Percentiles rank a stretch among this genome's conserved stretches.
Conservation (phyloP, 2,329 filamentous ascomycete genomes). For the Gnomoniopsis sp. region DNA sequence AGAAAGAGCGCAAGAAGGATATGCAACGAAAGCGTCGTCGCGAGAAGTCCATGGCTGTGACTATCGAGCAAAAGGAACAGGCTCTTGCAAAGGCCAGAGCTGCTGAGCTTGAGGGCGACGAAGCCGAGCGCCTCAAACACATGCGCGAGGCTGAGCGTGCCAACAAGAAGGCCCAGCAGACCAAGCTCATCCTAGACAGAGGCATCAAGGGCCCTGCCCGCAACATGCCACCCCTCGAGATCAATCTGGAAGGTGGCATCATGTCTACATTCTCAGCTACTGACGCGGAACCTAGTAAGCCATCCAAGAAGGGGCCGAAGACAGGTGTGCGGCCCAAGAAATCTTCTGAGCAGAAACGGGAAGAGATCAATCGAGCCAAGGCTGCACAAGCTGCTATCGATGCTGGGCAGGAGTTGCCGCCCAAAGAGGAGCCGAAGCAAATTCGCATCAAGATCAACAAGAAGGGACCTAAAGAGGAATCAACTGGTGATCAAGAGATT, state of each 20-base stretch:
- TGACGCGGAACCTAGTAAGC: constrained; percentile 50
- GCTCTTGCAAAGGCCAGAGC: constrained; percentile 74
- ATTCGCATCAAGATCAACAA: constrained; percentile 63
- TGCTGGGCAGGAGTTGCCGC: constrained; percentile 62
- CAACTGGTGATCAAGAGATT: constrained; percentile 32
- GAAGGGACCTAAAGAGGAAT: constrained; percentile 37
- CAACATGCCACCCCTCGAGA: constrained; percentile 66
- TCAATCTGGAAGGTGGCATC: constrained; percentile 79
- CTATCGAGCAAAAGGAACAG: constrained; percentile 84
- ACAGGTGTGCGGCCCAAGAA: constrained; percentile 77
- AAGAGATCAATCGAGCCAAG: constrained; percentile 78
- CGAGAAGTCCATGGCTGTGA: constrained; percentile 93
- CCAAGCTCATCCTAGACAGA: constrained; percentile 81
- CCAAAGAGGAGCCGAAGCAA: constrained; percentile 53
- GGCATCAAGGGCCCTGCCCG: constrained; percentile 75
- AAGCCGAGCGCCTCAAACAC: constrained; percentile 76
- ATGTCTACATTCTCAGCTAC: constrained; percentile 79
- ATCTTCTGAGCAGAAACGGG: constrained; percentile 78
- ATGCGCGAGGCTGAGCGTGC: constrained; percentile 84
- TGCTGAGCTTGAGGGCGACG: constrained; percentile 60
- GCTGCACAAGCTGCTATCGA: constrained; percentile 83
- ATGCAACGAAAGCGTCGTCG: constrained; percentile 97
- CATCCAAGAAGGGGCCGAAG: constrained; percentile 47
- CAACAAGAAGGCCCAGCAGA: constrained; percentile 89
- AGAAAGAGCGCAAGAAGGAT: constrained; percentile 99